Percentiles rank a stretch among this genome's conserved stretches.
phyloP scores from a whole-genome alignment of 2,329 filamentous ascomycete species.

The Aulographum hederae region DNA sequence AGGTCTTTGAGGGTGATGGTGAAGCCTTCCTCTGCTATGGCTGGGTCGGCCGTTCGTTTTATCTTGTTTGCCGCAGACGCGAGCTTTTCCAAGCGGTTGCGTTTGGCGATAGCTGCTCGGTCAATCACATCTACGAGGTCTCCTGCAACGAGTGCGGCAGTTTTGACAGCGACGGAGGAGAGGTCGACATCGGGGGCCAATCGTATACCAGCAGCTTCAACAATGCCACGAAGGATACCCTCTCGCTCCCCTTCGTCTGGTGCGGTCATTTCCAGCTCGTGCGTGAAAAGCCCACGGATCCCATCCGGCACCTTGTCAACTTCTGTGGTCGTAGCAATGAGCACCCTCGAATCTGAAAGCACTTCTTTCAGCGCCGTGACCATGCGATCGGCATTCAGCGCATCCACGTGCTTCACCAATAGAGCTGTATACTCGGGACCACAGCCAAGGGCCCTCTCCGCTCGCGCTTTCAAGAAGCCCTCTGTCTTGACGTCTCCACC shows the following conservation, averaged over 20 bases:
- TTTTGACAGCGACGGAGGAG: constrained; percentile 75
- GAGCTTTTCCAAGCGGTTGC: constrained; percentile 56
- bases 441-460: constrained; percentile 76
- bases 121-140: constrained; percentile 91
- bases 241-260: constrained; percentile 87
- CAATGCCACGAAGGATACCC: constrained; percentile 62
- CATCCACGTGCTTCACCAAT: constrained; percentile 79
- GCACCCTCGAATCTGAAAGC: constrained; percentile 56
- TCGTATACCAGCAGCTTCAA: constrained; percentile 58
- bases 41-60: constrained; percentile 12
- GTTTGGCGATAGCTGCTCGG: constrained; percentile 62
- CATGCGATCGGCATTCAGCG: constrained; percentile 80
- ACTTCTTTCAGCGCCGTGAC: constrained; percentile 70
- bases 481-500: constrained; percentile 90
- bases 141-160: constrained; percentile 83
- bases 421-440: constrained; percentile 68
- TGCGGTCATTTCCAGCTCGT: constrained; percentile 84
- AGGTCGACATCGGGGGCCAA: constrained; percentile 73
- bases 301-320: constrained; percentile 87
- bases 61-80: constrained; percentile 28
- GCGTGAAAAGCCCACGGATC: constrained; percentile 78
- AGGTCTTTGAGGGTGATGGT: constrained; percentile 58
- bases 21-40: constrained; percentile 1
- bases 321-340: constrained; percentile 89
- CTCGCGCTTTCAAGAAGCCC: constrained; percentile 69